Evolutionary conservation across 2,329 filamentous ascomycete genomes (phyloP), one percentile per base, ranked within the genome.

Genomic region (Dryadomyces quercivorus): DNA sequence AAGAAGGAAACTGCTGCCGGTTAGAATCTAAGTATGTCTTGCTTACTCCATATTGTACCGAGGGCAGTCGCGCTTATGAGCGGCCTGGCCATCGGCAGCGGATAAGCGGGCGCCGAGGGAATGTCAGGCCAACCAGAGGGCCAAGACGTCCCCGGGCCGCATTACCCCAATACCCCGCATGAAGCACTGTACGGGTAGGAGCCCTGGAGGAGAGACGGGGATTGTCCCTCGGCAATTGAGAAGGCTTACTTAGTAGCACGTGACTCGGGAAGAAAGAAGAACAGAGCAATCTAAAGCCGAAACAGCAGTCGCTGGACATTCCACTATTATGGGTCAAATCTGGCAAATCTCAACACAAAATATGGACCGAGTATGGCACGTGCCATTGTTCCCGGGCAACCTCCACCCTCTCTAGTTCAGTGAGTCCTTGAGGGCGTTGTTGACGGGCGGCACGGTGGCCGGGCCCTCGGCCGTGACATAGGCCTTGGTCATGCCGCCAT

Each of bases 401-500:
- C 4, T 4, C 26, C n/a, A n/a, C n/a, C n/a, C 26, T 4, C 26
- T 31, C 26, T 31, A 31, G 26, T 31, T 31, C n/a, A 59, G 44
- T 1, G 55, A n/a, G 3, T 54, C 52, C 70, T 76, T 80, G 56
- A 63, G 60, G n/a, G 79, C 79, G 61, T 83, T 82, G 70, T 84
- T 86, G 58, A 69, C 66, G 3, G 83, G 83, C 5, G 76, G 75
- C 12, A 71, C 61, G 0, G 72, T 61, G 9, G 80, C 65, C 15
- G 77, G 72, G 3, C 82, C 82, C 69, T 85, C 81, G 2, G 82
- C 72, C 1, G 82, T 86, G 31, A 86, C 82, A 69, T 96, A 97
- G 47, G 90, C 88, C 77, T 87, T 95, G 64, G 84, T 92, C 88
- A 98, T 88, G 57, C 92, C 92, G 56, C 93, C 93, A 64, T 98